Base-by-base conservation (phyloP, 192 early-diverging fungal genomes). In the Gryganskiella cystojenkinii region DNA sequence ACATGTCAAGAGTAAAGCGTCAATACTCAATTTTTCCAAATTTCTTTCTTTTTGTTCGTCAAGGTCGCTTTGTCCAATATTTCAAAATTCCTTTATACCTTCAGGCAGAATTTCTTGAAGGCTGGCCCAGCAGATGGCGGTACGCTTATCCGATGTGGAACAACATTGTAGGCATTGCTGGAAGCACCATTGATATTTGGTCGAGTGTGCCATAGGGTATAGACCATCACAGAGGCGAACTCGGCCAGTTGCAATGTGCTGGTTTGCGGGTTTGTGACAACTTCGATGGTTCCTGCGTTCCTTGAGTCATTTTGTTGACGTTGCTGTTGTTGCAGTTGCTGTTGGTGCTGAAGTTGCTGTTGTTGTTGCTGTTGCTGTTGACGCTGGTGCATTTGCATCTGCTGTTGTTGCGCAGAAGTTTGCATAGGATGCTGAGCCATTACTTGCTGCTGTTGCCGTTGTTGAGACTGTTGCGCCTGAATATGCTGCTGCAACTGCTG, bases 191-290 rank as follows among this genome's bases (percentile, higher is more conserved):
- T 78, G 67, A 78, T 78, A 56, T 78, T 78, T 9, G 74, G 74
- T n/a, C 74, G 66, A 15, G 74, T 78, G 56, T 78, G 74, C 74
- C 74, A 78, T 28, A 78, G 74, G 66, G 74, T 78, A 69, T 78
- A 78, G 11, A 78, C 74, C 74, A 78, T 78, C 55, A 78, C 74
- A 20, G 74, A 78, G 13, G 74, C 66, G 24, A 78, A 78, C 43
- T 78, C 74, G 15, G 74, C 74, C 4, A 78, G 56, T 37, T 78
- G 74, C 5, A 78, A 54, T 34, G 61, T 58, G 43, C 65, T 78
- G 40, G 74, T 78, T 51, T 78, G 74, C 11, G 67, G 74, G 37
- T 59, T 58, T 31, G 62, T 64, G 46, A 78, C 74, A 58, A 64
- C 60, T 4, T 78, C 74, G 53, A 78, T 69, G 9, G 74, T 47